Evolutionary conservation across 2,329 filamentous ascomycete species (phyloP).

Genomic region (Colletotrichum agaves): DNA sequence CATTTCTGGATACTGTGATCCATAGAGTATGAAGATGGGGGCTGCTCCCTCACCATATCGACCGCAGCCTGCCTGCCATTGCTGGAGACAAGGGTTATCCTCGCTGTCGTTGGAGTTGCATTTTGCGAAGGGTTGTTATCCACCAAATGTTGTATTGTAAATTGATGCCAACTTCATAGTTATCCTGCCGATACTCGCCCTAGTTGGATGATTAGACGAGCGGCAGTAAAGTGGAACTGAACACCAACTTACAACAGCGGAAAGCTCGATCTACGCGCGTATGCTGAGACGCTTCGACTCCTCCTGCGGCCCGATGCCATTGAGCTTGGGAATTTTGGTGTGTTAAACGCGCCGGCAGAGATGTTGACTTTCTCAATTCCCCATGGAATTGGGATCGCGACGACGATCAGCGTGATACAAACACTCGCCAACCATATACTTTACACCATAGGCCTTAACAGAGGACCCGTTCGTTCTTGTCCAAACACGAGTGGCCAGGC

Average conservation of each 20-base stretch:
- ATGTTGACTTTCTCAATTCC: conserved; percentile 53
- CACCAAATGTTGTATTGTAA: no score
- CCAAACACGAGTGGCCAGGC: conserved; percentile 49
- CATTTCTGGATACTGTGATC: neutral
- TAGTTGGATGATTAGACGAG: neutral
- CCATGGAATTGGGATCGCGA: conserved; percentile 31
- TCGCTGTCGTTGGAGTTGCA: neutral
- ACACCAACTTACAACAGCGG: conserved; percentile 57
- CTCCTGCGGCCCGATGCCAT: conserved; percentile 55
- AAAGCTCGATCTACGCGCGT: conserved; percentile 61
- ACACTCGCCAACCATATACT: conserved; percentile 57
- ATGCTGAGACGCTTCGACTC: conserved; percentile 52
- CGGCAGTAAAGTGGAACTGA: no score
- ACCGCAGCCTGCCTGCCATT: neutral
- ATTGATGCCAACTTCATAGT: conserved; percentile 53
- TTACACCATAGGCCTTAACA: conserved; percentile 49
- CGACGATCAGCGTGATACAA: conserved; percentile 58
- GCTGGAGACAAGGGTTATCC: neutral
- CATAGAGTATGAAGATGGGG: neutral
- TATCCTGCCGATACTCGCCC: conserved; percentile 39
- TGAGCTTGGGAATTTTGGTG: conserved; percentile 65
- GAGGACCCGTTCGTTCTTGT: conserved; percentile 42
- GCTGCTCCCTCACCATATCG: neutral
- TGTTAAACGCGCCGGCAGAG: conserved; percentile 62
- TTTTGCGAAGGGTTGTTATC: no score